phyloP scores from a whole-genome alignment of 352 stramenopile genomes.

The Pythium rishiriense region DNA sequence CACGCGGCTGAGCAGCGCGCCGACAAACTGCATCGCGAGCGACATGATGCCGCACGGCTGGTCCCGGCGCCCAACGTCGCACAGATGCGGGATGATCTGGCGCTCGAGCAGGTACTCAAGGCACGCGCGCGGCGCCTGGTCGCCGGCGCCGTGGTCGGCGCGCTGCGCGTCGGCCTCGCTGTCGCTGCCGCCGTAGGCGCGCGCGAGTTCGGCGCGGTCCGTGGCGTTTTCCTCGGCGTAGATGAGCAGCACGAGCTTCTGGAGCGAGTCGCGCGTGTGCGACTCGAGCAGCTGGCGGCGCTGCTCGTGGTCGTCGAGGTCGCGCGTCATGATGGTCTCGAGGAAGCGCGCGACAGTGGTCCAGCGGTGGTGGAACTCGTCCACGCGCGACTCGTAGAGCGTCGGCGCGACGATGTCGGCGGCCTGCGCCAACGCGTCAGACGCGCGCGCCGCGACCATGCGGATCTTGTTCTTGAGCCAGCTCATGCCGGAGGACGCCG shows the following conservation, averaged over 20 bases:
- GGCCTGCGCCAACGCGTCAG: constrained; percentile 69
- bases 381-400: constrained; percentile 78
- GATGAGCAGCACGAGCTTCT: constrained; percentile 86
- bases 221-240: constrained; percentile 81
- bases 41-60: constrained; percentile 84
- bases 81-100: constrained; percentile 82
- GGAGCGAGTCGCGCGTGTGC: constrained; percentile 78
- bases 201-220: constrained; percentile 65
- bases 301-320: constrained; percentile 69
- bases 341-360: constrained; percentile 76
- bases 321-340: constrained; percentile 63
- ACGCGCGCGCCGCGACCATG: constrained; percentile 71
- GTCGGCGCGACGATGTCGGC: constrained; percentile 78
- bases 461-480: constrained; percentile 81
- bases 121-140: constrained; percentile 50
- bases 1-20: constrained; percentile 72
- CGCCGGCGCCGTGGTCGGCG: constrained; percentile 30
- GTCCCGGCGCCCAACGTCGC: constrained; percentile 68
- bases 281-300: constrained; percentile 75
- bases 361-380: constrained; percentile 88
- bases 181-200: constrained; percentile 26
- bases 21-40: constrained; percentile 82
- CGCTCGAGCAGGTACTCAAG: constrained; percentile 84
- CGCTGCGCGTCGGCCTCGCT: constrained; percentile 17
- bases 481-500: constrained; percentile 36